A percentile compares a stretch with the other conserved stretches of the same genome.
These are phyloP conservation scores for Cercospora brassicicola DNA, from an alignment of 2,329 filamentous ascomycete species.

Conservation along the genomic window DNA sequence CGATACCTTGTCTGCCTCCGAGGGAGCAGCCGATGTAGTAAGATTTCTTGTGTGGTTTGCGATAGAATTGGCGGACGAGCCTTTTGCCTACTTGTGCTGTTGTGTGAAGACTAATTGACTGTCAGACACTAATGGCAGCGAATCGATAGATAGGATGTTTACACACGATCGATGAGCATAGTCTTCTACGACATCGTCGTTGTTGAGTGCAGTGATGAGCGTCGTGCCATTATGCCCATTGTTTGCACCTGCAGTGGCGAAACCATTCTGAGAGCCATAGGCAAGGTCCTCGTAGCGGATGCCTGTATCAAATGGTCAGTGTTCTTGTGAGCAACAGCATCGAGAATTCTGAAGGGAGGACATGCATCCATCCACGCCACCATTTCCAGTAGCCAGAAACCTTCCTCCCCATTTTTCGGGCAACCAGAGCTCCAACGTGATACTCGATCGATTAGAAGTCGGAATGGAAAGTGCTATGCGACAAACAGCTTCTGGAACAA, in stretches of 20 bases:
- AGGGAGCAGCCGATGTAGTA: conserved; percentile 60
- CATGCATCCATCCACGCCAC: not conserved
- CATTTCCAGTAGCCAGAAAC: not conserved
- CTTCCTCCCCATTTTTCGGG: not conserved
- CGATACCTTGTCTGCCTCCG: conserved; percentile 58
- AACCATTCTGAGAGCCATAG: not conserved
- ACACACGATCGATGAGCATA: not conserved
- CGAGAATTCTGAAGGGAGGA: too few relatives aligned
- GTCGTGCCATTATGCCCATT: conserved; percentile 1
- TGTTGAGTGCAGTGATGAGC: not conserved
- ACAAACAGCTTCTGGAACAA: not conserved
- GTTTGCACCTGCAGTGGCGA: not conserved
- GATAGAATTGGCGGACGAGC: conserved; percentile 30
- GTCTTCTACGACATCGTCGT: not conserved
- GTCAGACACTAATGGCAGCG: too few relatives aligned
- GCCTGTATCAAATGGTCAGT: not conserved
- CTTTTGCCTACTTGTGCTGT: not conserved
- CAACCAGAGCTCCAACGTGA: not conserved
- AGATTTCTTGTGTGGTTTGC: conserved; percentile 43
- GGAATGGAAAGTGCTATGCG: conserved; percentile 1
- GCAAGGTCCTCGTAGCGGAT: conserved; percentile 1
- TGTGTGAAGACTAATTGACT: not conserved
- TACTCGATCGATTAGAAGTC: not conserved
- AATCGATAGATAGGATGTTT: too few relatives aligned
- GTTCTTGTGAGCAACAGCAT: too few relatives aligned